phyloP scores from a whole-genome alignment of 495 filamentous ascomycete genomes.

The Rhypophila decipiens region DNA sequence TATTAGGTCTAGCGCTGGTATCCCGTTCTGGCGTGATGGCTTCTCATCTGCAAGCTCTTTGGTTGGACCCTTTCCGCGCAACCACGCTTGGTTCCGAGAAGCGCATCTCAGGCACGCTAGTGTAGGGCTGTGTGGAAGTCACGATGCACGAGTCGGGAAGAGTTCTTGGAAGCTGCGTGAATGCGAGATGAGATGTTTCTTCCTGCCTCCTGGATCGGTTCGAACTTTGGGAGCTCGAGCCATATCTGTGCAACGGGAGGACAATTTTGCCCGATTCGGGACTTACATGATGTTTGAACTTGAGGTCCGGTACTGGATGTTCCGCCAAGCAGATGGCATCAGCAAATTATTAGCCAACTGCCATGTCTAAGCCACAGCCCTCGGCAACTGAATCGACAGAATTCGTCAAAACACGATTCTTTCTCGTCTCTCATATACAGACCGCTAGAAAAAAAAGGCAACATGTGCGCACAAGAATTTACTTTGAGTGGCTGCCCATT shows the following conservation, averaged over 20 bases:
- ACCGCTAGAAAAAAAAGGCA: too few species aligned
- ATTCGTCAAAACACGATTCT: too few species aligned
- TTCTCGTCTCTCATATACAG: too few species aligned
- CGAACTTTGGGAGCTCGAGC: background rate
- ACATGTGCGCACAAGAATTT: too few species aligned
- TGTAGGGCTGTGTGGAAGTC: conserved; percentile 8
- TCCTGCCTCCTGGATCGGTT: background rate
- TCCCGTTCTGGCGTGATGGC: background rate
- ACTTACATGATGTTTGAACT: background rate
- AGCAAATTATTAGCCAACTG: background rate
- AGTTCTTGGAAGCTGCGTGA: too few species aligned
- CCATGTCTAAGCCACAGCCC: background rate
- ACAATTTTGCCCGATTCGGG: background rate
- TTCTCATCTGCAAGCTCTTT: too few species aligned
- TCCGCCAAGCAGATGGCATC: background rate
- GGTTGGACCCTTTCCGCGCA: background rate
- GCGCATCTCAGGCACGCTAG: too few species aligned
- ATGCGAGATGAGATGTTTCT: background rate
- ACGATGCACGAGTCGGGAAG: too few species aligned
- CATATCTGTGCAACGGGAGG: background rate
- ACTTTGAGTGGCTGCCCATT: too few species aligned
- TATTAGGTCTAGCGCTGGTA: background rate
- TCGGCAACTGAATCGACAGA: too few species aligned
- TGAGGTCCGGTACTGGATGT: too few species aligned
- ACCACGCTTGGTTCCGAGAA: background rate